Conservation (phyloP, 2,329 filamentous ascomycete genomes). For the Chaetothyriales sp. region DNA sequence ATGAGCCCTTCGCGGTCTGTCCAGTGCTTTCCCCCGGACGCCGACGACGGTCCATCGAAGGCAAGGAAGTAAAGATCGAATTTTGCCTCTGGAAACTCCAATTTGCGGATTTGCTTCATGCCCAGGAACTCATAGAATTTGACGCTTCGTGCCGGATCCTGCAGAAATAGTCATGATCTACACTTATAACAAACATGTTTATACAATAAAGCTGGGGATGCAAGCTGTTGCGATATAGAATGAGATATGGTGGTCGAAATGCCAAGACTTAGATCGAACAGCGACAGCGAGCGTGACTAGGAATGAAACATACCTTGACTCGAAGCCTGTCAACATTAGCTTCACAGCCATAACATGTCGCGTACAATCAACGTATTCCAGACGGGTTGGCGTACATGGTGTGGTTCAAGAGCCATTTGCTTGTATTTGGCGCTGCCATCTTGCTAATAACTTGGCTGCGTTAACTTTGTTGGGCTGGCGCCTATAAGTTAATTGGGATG, state of each 20-base stretch:
- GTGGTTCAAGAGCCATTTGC: slow-evolving; percentile 30
- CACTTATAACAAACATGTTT: neutral
- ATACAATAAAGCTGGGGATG: no score
- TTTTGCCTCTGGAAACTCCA: slow-evolving; percentile 71
- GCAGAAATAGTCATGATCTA: neutral
- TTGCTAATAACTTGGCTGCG: neutral
- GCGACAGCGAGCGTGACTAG: neutral
- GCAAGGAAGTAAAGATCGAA: slow-evolving; percentile 94
- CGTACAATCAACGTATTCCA: neutral
- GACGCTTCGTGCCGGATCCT: slow-evolving; percentile 35
- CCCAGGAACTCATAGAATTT: slow-evolving; percentile 92
- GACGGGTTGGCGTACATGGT: neutral
- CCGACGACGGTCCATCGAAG: slow-evolving; percentile 63
- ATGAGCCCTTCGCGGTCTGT: slow-evolving; percentile 77
- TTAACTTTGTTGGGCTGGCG: neutral
- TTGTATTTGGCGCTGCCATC: slow-evolving; percentile 44
- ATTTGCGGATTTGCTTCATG: slow-evolving; percentile 68
- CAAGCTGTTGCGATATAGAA: no score
- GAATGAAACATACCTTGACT: neutral
- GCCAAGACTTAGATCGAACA: no score
- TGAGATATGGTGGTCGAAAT: no score
- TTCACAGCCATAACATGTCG: neutral
- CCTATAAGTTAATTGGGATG: neutral
- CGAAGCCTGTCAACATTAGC: neutral
- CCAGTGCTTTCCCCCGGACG: slow-evolving; percentile 61